Base-by-base conservation (phyloP, 2,329 filamentous ascomycete species). In the Diaporthe aspalathi region DNA sequence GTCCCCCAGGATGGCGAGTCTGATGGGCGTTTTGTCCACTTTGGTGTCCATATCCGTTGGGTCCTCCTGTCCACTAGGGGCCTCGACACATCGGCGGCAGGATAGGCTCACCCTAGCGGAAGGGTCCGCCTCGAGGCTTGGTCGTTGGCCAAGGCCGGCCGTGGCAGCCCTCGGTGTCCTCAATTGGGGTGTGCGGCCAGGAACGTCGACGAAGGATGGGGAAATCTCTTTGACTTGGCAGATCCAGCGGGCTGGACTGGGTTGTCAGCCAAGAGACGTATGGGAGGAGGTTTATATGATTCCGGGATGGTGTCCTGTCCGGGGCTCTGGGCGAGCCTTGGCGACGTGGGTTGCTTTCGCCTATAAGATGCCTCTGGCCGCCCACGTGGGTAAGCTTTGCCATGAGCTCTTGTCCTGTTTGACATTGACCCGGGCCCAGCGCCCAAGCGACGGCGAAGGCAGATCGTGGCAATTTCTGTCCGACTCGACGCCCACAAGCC, bases 301-400 rank as follows among this genome's bases (percentile, higher is more conserved):
- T 45, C 32, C 29, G 45, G 45, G 43, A 40, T 47, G 52, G 43
- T 57, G 63, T 50, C 52, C 49, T 47, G 53, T 24, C 49, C 54
- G 52, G 60, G 53, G 35, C 69, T 57, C 69, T 68, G 14, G 63
- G 69, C 62, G 47, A 27, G 17, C 14, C 69, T 71, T 71, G 69
- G 69, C 69, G 52, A 49, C n/a, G 60, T 35, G 53, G n/a, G 63
- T 8, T 52, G 11, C 32, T 9, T 16, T 52, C 63, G 57, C 69
- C 69, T 71, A 71, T 71, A 52, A 68, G 45, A 49, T 52, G 52
- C 35, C 27, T 40, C 43, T 62, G 53, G 57, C 22, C 43, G 45
- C 53, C 67, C 67, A 69, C 67, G 67, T 69, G 67, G 50, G 50
- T 65, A 65, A 65, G 60, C 60, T 65, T 65, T 65, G 60, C 60